Base-by-base conservation (phyloP, 2,329 filamentous ascomycete species). In the Periconia sp. region DNA sequence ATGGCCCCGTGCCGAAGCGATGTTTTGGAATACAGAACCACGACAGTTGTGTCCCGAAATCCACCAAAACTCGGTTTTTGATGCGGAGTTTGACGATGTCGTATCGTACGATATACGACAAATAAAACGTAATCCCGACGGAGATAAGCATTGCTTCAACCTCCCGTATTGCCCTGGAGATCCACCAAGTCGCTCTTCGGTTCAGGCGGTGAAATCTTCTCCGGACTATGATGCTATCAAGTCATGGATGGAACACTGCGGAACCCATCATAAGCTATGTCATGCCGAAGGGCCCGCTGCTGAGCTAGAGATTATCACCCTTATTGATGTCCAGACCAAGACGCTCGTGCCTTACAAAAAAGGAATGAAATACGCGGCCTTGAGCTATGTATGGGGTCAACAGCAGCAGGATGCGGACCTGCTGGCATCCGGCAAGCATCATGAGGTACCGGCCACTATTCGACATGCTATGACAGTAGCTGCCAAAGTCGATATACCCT, bases 11-110 rank as follows among this genome's bases (percentile, higher is more conserved):
- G 36, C 36, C 8, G 31, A 26, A 3, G n/a, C 5, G 9, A 24
- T 39, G 19, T 39, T 31, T 18, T 32, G 18, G 28, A 39, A 39
- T 17, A 39, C 36, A 4, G 25, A 18, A 13, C 36, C 36, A 17
- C 19, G 19, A 1, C 31, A 26, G 3, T 15, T 22, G 2, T 39
- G 36, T 12, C 36, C 18, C 16, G 18, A 21, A 5, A 13, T 13
- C 9, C 13, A 8, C 12, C 31, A 10, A 6, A 30, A 31, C 12
- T 38, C 24, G 7, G 18, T 37, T 3, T 39, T 39, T 18, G 28
- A 32, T 8, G 13, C 18, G 3, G 26, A 24, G 5, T 3, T 16
- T 7, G 13, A n/a, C 3, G 28, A 39, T 18, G 28, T 22, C 5
- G 36, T 31, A 7, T 15, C 19, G 1, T 31, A 39, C 19, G 36